Percentiles rank a stretch among this genome's conserved stretches.
Evolutionary conservation across 116 monocot genomes (phyloP).

Genomic region (Papilionanthe hybrid): DNA sequence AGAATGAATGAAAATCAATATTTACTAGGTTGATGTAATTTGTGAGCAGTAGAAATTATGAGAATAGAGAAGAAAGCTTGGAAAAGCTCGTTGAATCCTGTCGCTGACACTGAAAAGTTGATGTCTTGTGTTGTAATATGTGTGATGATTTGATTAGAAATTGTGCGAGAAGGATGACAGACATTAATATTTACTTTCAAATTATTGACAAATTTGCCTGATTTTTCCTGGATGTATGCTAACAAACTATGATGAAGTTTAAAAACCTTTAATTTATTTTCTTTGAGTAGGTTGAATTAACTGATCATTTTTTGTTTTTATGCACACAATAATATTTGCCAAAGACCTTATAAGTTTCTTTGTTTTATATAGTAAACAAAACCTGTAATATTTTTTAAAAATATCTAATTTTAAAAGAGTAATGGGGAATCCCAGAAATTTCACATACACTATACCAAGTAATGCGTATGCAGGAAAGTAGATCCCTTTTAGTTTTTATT

Average conservation of each 20-base stretch:
- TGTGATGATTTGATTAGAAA: neutral
- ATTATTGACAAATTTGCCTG: neutral
- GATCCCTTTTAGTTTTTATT: too few relatives aligned
- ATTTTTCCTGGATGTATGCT: neutral
- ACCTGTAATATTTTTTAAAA: too few relatives aligned
- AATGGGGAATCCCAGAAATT: too few relatives aligned
- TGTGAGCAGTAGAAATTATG: neutral
- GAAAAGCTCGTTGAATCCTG: too few relatives aligned
- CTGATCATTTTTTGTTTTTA: neutral
- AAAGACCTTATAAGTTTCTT: too few relatives aligned
- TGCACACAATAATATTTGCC: too few relatives aligned
- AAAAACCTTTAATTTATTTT: neutral
- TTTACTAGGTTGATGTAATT: neutral
- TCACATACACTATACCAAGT: too few relatives aligned
- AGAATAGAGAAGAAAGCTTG: too few relatives aligned
- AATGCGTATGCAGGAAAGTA: too few relatives aligned
- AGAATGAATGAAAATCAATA: neutral
- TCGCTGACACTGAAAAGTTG: neutral
- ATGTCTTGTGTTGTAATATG: neutral
- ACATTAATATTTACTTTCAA: neutral
- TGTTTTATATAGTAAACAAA: too few relatives aligned
- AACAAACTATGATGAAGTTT: neutral
- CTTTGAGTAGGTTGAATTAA: neutral
- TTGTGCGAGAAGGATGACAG: neutral
- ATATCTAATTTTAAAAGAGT: too few relatives aligned